Evolutionary conservation across 2,329 filamentous ascomycete species (phyloP), one percentile per base, ranked within the genome.

Genomic region (Bipolaris victoriae): DNA sequence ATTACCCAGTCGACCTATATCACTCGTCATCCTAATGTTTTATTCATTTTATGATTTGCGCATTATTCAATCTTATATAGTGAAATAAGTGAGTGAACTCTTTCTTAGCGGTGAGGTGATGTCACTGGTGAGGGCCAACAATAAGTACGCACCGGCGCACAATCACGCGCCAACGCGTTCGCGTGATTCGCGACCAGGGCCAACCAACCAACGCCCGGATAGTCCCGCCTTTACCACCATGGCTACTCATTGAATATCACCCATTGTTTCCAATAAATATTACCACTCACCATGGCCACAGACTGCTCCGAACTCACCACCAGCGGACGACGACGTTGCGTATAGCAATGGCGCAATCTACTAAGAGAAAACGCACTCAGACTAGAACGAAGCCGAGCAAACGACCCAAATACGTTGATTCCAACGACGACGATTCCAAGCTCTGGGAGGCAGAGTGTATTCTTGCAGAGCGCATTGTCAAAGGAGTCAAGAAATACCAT

Each of bases 401-500:
- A 50, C 63, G 65, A 18, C 45, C 57, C 9, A 63, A 56, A 43
- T 61, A 64, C 55, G 52, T 44, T 1, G 46, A 64, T 7, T 52
- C 56, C 2, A 63, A 55, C 57, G 13, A 37, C 39, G 31, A 40
- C n/a, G 33, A 16, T 16, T 44, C 44, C 7, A 24, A 18, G 2
- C 44, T 50, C 7, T 68, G 58, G 52, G 57, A 55, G 22, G 66
- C 60, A 1, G 49, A 60, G 5, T 35, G 49, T 31, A 71, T 73
- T 24, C 45, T 68, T 0, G 53, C 64, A 5, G 63, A 72, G 52
- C 47, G 35, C 3, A 37, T 49, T 0, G 33, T 76, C 44, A 67
- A 65, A 10, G 58, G 62, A 9, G 60, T 77, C 9, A 46, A 58
- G 3, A 44, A 64, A n/a, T 88, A 86, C 62, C 68, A 78, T 3